Conservation (phyloP, 2,329 filamentous ascomycete genomes). For the Daldinia eschscholtzii region DNA sequence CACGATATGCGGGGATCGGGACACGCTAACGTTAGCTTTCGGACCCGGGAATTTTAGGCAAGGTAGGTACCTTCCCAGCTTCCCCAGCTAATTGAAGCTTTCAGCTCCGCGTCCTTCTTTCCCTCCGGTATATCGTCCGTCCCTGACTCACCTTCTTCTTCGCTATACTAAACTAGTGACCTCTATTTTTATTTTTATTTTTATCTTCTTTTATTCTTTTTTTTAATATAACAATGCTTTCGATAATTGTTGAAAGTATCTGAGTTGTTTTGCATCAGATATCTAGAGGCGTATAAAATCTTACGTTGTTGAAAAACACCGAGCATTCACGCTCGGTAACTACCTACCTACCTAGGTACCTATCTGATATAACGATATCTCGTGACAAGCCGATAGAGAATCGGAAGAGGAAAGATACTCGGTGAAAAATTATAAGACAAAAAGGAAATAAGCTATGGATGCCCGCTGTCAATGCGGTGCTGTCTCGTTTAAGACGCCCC, state of each 20-base stretch:
- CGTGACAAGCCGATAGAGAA: not conserved
- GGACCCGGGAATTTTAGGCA: constrained; percentile 8
- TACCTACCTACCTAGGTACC: not conserved
- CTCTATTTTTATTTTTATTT: not conserved
- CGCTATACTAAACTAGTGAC: not conserved
- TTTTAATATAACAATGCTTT: not conserved
- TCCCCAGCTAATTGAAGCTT: not conserved
- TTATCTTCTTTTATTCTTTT: too few species aligned
- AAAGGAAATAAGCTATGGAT: constrained; percentile 60
- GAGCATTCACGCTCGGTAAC: not conserved
- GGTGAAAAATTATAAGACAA: not conserved
- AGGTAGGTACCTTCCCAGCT: not conserved
- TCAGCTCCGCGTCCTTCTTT: constrained; percentile 12
- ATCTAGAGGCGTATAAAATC: not conserved
- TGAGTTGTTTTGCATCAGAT: not conserved
- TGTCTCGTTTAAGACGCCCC: constrained; percentile 72
- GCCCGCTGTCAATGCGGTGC: constrained; percentile 74
- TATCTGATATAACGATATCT: not conserved
- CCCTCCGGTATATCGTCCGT: not conserved
- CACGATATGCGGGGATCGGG: constrained; percentile 29
- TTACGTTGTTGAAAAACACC: not conserved
- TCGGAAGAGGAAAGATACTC: not conserved
- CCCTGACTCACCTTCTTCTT: not conserved
- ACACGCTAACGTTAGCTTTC: constrained; percentile 15
- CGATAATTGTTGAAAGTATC: not conserved